Evolutionary conservation across 169 alveolate species (phyloP).

Genomic region (Sarcocystis neurona): DNA sequence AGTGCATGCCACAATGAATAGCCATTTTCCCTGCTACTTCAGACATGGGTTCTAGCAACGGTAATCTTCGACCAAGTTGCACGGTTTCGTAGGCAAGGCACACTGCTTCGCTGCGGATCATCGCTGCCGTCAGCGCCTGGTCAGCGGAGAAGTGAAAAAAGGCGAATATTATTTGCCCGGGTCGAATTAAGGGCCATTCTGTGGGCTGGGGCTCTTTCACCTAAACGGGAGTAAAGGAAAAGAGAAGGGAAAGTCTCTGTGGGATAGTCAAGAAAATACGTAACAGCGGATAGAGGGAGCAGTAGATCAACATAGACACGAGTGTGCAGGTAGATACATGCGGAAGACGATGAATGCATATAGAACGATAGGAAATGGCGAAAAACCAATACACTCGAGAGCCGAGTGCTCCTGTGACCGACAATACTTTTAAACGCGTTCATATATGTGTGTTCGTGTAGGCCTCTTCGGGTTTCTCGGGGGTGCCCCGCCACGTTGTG

Average conservation of each 20-base stretch:
- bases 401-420: too few species aligned
- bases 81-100: constrained; percentile 63
- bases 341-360: neutral
- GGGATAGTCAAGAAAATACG: neutral
- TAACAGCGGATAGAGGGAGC: too few species aligned
- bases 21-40: constrained; percentile 64
- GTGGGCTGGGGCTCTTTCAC: constrained; percentile 63
- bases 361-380: too few species aligned
- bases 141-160: constrained; percentile 59
- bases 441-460: too few species aligned
- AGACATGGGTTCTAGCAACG: constrained; percentile 62
- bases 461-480: too few species aligned
- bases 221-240: neutral
- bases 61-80: constrained; percentile 26
- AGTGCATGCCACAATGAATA: constrained; percentile 42
- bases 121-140: constrained; percentile 50
- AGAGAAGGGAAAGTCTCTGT: neutral
- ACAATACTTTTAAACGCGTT: too few species aligned
- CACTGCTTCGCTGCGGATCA: constrained; percentile 29
- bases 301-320: too few species aligned
- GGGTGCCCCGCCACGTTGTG: too few species aligned
- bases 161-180: constrained; percentile 54
- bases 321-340: neutral
- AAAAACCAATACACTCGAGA: too few species aligned
- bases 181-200: constrained; percentile 28